Evolutionary conservation across 1,139 yeast genomes (phyloP).

Genomic region (Yamadazyma taylorii): DNA sequence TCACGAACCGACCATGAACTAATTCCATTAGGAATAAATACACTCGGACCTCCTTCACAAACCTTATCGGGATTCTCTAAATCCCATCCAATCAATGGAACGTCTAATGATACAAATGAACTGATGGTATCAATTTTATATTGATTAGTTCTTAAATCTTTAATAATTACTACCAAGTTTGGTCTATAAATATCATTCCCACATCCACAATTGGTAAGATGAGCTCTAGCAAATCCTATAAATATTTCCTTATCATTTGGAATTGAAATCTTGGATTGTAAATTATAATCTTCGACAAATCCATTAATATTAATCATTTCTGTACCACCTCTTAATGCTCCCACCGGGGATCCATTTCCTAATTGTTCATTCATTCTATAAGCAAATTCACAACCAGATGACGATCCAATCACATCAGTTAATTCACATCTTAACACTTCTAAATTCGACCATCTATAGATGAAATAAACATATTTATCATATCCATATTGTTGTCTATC

Average conservation of each 20-base stretch:
- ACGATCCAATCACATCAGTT: slow-evolving; percentile 19
- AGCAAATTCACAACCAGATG: slow-evolving; percentile 28
- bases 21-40: slow-evolving; percentile 38
- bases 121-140: slow-evolving; percentile 31
- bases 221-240: slow-evolving; percentile 51
- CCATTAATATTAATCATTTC: slow-evolving; percentile 24
- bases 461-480: slow-evolving; percentile 25
- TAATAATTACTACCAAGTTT: slow-evolving; percentile 38
- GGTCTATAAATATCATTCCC: slow-evolving; percentile 50
- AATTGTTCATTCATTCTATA: slow-evolving; percentile 22
- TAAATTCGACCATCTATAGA: slow-evolving; percentile 30
- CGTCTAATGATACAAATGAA: slow-evolving; percentile 38
- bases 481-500: slow-evolving; percentile 15
- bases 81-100: slow-evolving; percentile 38
- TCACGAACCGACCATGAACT: slow-evolving; percentile 24
- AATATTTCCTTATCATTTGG: slow-evolving; percentile 37
- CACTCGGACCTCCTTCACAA: slow-evolving; percentile 24
- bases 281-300: slow-evolving; percentile 24
- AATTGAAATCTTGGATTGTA: slow-evolving; percentile 12
- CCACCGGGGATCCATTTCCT: slow-evolving; percentile 20
- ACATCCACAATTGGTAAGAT: slow-evolving; percentile 48
- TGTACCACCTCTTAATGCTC: slow-evolving; percentile 37
- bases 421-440: slow-evolving; percentile 28
- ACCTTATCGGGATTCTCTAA: slow-evolving; percentile 19
- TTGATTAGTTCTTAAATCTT: slow-evolving; percentile 20